Percentiles rank a stretch among this genome's conserved stretches.
These are phyloP conservation scores for Aureobasidium sp. DNA, from an alignment of 2,329 filamentous ascomycete species.

Conservation along the genomic window DNA sequence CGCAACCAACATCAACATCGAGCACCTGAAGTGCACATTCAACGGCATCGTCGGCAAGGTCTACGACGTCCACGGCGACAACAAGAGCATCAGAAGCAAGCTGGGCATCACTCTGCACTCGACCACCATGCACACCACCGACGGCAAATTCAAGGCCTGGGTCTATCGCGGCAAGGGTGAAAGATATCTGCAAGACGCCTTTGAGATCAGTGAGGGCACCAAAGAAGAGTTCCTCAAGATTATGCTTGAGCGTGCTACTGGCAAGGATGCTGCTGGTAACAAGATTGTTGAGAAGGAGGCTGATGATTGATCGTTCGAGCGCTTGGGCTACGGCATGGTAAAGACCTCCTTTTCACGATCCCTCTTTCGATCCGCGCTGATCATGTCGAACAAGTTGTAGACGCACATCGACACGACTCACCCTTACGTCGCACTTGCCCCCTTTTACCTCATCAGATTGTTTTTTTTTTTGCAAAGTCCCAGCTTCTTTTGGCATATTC, in stretches of 20 bases:
- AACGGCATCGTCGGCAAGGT: background rate
- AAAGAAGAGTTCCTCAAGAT: background rate
- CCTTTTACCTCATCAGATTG: too few species aligned
- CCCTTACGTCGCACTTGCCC: too few species aligned
- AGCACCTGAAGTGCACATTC: background rate
- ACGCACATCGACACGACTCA: too few species aligned
- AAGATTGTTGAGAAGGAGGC: too few species aligned
- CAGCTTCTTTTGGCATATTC: too few species aligned
- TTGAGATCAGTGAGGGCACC: background rate
- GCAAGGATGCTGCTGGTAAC: background rate
- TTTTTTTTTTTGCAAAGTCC: too few species aligned
- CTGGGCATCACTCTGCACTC: background rate
- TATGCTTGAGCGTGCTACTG: background rate
- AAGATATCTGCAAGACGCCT: background rate
- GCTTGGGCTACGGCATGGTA: too few species aligned
- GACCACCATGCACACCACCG: background rate
- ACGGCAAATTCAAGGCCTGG: background rate
- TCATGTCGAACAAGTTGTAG: too few species aligned
- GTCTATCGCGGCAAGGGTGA: background rate
- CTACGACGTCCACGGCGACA: background rate
- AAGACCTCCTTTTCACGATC: too few species aligned
- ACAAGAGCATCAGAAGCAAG: background rate
- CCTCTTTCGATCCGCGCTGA: too few species aligned
- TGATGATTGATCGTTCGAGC: too few species aligned
- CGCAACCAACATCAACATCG: background rate